These are phyloP conservation scores for Dendrocalamus sinicus DNA, from an alignment of 176 grass and related monocot genomes.

Conservation along the genomic window DNA sequence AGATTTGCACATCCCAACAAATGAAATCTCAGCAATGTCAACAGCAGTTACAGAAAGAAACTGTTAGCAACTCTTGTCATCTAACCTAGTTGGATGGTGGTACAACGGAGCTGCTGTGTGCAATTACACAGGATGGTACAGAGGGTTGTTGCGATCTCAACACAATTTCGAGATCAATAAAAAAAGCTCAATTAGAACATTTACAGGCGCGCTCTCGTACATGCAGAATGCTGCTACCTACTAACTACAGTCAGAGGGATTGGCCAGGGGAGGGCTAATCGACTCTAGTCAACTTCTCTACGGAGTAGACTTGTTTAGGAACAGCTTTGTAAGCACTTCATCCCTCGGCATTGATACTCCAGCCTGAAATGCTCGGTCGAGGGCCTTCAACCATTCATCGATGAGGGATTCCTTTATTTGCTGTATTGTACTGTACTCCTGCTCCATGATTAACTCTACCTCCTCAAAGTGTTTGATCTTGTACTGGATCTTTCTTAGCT, in stretches of 20 bases:
- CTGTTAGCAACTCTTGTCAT: conserved; percentile 30
- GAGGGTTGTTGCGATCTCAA: conserved; percentile 8
- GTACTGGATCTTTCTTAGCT: conserved; percentile 90
- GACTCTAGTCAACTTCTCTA: conserved; percentile 42
- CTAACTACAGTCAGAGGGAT: conserved; percentile 38
- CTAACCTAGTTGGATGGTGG: conserved; percentile 39
- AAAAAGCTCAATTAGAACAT: conserved; percentile 47
- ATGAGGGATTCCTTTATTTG: conserved; percentile 65
- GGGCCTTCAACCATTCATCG: conserved; percentile 71
- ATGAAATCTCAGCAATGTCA: conserved; percentile 20
- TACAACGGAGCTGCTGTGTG: conserved; percentile 36
- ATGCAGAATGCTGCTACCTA: conserved; percentile 37
- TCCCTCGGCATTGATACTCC: conserved; percentile 78
- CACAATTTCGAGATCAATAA: conserved; percentile 22
- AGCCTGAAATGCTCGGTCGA: conserved; percentile 58
- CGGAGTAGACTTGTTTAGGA: conserved; percentile 45
- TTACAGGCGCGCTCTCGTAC: conserved; percentile 35
- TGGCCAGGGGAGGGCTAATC: conserved; percentile 13
- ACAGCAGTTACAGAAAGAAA: conserved; percentile 30
- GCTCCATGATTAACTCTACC: conserved; percentile 76
- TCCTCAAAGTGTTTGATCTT: conserved; percentile 91
- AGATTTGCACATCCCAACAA: conserved; percentile 29
- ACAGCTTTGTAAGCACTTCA: conserved; percentile 59
- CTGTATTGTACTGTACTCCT: conserved; percentile 67
- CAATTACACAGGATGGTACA: conserved; percentile 34